Conservation (phyloP, 75 land plant genomes). For the Pinus taeda region DNA sequence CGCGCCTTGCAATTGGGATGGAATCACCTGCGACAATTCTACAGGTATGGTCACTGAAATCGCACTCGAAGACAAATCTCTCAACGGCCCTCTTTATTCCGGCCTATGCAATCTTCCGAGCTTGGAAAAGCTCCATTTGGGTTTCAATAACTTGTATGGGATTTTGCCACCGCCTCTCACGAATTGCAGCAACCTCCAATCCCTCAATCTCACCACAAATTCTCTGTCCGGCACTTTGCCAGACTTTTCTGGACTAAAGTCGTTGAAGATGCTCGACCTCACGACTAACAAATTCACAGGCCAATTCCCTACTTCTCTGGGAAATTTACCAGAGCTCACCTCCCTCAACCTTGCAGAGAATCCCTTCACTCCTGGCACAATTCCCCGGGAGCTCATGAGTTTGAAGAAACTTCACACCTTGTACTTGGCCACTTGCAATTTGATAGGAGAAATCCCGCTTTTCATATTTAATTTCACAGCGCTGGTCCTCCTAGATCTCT, state of each 20-base stretch:
- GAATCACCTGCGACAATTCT: neutral
- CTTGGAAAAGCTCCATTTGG: too few species aligned
- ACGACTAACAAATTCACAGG: slow-evolving; percentile 53
- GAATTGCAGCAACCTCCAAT: too few species aligned
- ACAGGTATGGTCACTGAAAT: too few species aligned
- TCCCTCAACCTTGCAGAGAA: slow-evolving; percentile 45
- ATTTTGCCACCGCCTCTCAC: too few species aligned
- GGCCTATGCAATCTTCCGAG: too few species aligned
- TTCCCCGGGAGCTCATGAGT: slow-evolving; percentile 41
- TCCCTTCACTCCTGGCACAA: slow-evolving; percentile 31
- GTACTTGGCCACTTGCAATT: slow-evolving; percentile 43
- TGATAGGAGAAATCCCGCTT: slow-evolving; percentile 63
- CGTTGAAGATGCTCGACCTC: slow-evolving; percentile 43
- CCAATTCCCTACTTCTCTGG: slow-evolving; percentile 52
- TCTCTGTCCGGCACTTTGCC: slow-evolving; percentile 37
- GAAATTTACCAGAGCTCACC: slow-evolving; percentile 48
- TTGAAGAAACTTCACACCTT: slow-evolving; percentile 39
- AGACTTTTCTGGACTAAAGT: slow-evolving; percentile 31
- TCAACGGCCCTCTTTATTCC: too few species aligned
- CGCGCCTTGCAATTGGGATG: slow-evolving; percentile 11
- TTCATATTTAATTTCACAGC: slow-evolving; percentile 60
- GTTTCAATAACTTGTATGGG: too few species aligned
- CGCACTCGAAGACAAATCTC: too few species aligned
- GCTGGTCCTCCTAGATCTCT: slow-evolving; percentile 51
- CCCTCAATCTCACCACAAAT: slow-evolving; percentile 22